phyloP scores from a whole-genome alignment of 2,329 filamentous ascomycete genomes.

The Monosporascus sp. region DNA sequence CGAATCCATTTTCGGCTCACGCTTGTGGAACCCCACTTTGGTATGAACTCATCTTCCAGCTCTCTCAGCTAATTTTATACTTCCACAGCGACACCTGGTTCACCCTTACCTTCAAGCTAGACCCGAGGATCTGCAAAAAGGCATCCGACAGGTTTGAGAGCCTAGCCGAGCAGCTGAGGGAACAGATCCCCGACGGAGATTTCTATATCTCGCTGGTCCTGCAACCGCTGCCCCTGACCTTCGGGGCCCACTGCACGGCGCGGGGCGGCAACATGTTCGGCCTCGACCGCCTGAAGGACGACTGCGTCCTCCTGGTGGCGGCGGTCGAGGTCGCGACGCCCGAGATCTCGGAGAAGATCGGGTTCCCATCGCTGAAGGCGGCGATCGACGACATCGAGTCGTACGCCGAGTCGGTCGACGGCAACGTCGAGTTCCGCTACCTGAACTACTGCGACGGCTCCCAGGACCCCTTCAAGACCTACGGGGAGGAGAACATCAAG shows the following conservation, averaged over 20 bases:
- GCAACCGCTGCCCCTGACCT: constrained; percentile 9
- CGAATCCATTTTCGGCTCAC: background rate
- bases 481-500: constrained; percentile 4
- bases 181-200: constrained; percentile 5
- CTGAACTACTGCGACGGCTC: constrained; percentile 7
- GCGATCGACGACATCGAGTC: constrained; percentile 5
- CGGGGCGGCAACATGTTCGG: constrained; percentile 12
- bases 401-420: background rate
- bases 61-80: background rate
- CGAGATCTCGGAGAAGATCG: constrained; percentile 2
- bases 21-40: background rate
- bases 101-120: constrained; percentile 13
- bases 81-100: constrained; percentile 10
- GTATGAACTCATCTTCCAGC: too few relatives aligned
- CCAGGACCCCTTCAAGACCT: constrained; percentile 5
- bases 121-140: constrained; percentile 10
- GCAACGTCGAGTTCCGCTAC: constrained; percentile 5
- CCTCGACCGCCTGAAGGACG: constrained; percentile 3
- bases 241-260: constrained; percentile 3
- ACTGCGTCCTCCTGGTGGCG: constrained; percentile 6
- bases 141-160: constrained; percentile 3
- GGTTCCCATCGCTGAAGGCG: background rate
- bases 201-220: constrained; percentile 8
- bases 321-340: constrained; percentile 6
- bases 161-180: constrained; percentile 7